Evolutionary conservation across 805 yeast genomes (phyloP).

Genomic region (Teunomyces funiuensis): DNA sequence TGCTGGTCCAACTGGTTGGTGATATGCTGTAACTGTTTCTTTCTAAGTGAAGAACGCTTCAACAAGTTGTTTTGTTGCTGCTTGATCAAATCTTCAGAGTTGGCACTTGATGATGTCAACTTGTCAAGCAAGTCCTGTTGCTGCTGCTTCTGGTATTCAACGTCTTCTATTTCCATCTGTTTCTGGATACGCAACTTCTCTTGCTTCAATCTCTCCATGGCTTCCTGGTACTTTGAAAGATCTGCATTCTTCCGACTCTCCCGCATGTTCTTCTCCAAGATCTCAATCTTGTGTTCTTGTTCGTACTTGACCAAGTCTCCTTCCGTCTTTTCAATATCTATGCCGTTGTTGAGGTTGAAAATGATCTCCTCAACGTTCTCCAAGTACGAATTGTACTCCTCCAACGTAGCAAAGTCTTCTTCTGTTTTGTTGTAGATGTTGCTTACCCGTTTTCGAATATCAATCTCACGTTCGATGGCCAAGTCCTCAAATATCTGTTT

Average conservation of each 20-base stretch:
- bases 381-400: slow-evolving; percentile 71
- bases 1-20: slow-evolving; percentile 53
- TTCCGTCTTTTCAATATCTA: slow-evolving; percentile 69
- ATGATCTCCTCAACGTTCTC: slow-evolving; percentile 83
- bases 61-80: slow-evolving; percentile 41
- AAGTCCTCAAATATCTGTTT: slow-evolving; percentile 91
- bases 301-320: slow-evolving; percentile 67
- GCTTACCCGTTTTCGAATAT: slow-evolving; percentile 75
- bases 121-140: slow-evolving; percentile 42
- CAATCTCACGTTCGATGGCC: slow-evolving; percentile 87
- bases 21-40: slow-evolving; percentile 58
- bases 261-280: slow-evolving; percentile 71
- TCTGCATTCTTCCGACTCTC: slow-evolving; percentile 64
- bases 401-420: slow-evolving; percentile 62
- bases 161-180: slow-evolving; percentile 50
- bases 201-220: slow-evolving; percentile 52
- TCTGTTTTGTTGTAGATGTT: slow-evolving; percentile 77
- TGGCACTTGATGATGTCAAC: slow-evolving; percentile 28
- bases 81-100: slow-evolving; percentile 40
- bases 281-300: slow-evolving; percentile 68
- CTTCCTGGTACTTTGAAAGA: slow-evolving; percentile 62
- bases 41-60: slow-evolving; percentile 64
- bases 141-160: slow-evolving; percentile 40
- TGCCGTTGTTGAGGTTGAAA: slow-evolving; percentile 68
- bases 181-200: slow-evolving; percentile 67